Percentiles rank a stretch among this genome's conserved stretches.
Conservation (phyloP, 176 grass and related monocot genomes). For the Canna indica region DNA sequence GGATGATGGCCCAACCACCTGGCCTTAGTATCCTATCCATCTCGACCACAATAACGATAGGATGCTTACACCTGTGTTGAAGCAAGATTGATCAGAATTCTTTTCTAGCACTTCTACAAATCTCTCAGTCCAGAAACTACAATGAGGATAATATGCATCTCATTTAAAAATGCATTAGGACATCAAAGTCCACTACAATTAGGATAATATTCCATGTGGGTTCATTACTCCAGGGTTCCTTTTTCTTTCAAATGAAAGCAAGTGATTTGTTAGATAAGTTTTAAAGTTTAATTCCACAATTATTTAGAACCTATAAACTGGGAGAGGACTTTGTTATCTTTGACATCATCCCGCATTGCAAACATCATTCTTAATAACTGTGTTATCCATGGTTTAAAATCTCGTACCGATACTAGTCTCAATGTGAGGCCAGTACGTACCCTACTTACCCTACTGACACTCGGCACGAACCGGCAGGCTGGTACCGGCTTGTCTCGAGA, state of each 20-base stretch:
- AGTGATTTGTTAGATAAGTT: neutral
- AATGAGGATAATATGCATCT: too few species aligned
- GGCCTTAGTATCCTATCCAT: constrained; percentile 90
- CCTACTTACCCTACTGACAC: too few species aligned
- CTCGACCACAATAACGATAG: constrained; percentile 65
- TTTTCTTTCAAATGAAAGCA: neutral
- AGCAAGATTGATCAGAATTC: constrained; percentile 17
- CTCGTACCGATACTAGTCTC: too few species aligned
- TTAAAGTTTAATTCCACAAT: neutral
- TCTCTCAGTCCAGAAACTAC: too few species aligned
- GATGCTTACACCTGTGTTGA: constrained; percentile 66
- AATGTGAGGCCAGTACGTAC: too few species aligned
- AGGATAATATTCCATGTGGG: too few species aligned
- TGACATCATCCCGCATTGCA: neutral
- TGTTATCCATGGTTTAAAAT: too few species aligned
- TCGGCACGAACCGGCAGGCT: too few species aligned
- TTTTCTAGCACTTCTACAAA: constrained; percentile 6
- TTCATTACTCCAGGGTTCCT: too few species aligned
- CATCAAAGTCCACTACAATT: too few species aligned
- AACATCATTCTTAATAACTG: neutral
- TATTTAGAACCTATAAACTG: neutral
- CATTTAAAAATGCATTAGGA: too few species aligned
- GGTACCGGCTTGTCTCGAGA: too few species aligned
- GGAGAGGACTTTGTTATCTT: neutral
- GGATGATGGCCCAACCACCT: constrained; percentile 81